Base-by-base conservation (phyloP, 2,329 filamentous ascomycete genomes). In the Xylaria hypoxylon region DNA sequence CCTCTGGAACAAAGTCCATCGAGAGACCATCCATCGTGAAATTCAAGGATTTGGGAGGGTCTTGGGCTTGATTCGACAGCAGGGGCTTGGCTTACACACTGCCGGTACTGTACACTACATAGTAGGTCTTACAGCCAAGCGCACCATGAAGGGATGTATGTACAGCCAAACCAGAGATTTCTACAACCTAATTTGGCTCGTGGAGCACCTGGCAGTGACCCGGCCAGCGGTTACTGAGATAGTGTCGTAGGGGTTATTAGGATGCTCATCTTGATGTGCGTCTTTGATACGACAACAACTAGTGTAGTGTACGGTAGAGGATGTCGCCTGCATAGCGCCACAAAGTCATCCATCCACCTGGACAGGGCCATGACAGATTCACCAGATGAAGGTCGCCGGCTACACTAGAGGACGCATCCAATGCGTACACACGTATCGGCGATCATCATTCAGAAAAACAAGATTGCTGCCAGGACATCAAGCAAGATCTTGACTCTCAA, bases 271-370 rank as follows among this genome's bases (percentile, higher is more conserved):
- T 52, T 24, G 26, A 40, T 35, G 48, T 62, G 22, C 42, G 33
- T 55, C 40, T 6, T 47, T 67, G 45, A 55, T 62, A 66, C 51
- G 59, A 53, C 26, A 35, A 47, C 31, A 28, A n/a, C 31, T 26
- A 17, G 24, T 5, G 55, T 15, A 44, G 11, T 59, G 24, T 5
- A 50, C 19, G 38, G 11, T 59, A 44, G 56, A 65, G 67, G 53
- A 59, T 45, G 55, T 31, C 19, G 45, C 67, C 61, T 28, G 62
- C 67, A 67, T 59, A 24, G 59, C 64, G 64, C 64, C 65, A 69
- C 61, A 53, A 31, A 31, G 42, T 28, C 38, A 44, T 59, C 57
- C 45, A 58, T 31, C 45, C 40, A 52, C 44, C 47, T 15, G 22
- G 51, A 40, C 19, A 28, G 35, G 24, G 8, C 42, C 59, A 65